A percentile compares a stretch with the other conserved stretches of the same genome.
phyloP scores from a whole-genome alignment of 306 rosid species.

The Rosa persica region DNA sequence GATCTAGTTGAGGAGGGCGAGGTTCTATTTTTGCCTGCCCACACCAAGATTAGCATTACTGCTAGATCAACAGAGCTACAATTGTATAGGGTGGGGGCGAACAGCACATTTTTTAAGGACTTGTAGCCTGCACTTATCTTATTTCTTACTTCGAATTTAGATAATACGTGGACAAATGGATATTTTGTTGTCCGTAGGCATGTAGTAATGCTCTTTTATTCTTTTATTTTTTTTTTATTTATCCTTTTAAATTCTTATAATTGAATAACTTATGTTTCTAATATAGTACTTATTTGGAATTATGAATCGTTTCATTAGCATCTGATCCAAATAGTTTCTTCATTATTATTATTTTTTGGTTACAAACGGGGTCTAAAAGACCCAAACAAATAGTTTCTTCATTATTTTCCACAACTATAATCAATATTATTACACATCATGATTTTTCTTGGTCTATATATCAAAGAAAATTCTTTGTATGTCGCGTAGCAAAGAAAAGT shows the following conservation, averaged over 20 bases:
- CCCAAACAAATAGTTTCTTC: neutral
- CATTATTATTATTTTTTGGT: too few species aligned
- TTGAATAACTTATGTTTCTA: neutral
- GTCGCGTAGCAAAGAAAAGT: neutral
- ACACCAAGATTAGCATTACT: slow-evolving; percentile 26
- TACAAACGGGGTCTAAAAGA: too few species aligned
- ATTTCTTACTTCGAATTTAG: neutral
- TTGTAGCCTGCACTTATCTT: slow-evolving; percentile 16
- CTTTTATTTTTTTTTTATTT: slow-evolving; percentile 14
- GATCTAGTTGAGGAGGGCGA: slow-evolving; percentile 32
- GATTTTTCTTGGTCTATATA: neutral
- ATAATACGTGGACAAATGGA: neutral
- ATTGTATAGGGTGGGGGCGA: slow-evolving; percentile 42
- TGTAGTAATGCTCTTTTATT: slow-evolving; percentile 11
- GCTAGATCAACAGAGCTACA: slow-evolving; percentile 29
- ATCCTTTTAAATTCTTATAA: neutral
- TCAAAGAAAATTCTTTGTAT: neutral
- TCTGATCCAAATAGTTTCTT: neutral
- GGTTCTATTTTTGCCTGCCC: slow-evolving; percentile 39
- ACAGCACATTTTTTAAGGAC: slow-evolving; percentile 34
- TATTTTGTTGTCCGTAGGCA: neutral
- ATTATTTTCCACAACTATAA: neutral
- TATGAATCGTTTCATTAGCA: neutral
- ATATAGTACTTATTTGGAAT: neutral
- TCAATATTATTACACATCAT: neutral